Evolutionary conservation across 768 basidiomycete genomes (phyloP), one percentile per base, ranked within the genome.

Genomic region (Boletales sp.): DNA sequence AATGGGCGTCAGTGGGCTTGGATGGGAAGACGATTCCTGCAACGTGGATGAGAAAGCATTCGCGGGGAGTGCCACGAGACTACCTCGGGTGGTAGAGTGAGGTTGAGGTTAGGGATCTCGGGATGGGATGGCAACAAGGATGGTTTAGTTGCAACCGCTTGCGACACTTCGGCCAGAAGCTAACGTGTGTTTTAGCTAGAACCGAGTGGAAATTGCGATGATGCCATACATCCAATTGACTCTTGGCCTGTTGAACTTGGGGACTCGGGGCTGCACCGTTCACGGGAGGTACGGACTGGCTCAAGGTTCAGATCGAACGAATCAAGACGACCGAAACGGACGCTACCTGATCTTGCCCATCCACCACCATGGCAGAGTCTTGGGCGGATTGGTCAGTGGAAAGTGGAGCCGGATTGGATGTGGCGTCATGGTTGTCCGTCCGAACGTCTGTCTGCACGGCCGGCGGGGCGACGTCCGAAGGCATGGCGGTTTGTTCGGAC

Each of bases 131-230:
- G 63, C 21, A 63, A 34, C 3, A 65, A 40, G 36, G 63, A 65
- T 6, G 60, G 60, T 41, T 65, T 57, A 4, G 60, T 67, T 15
- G 65, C 65, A n/a, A 63, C 60, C 17, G 60, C 57, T 57, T 62
- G 63, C 4, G 65, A 62, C 38, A 65, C 62, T 41, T 60, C 63
- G 28, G 62, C 59, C 52, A 61, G 34, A 50, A 66, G 62, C 65
- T 65, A 46, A 28, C 35, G 33, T 50, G 40, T 37, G 35, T 35
- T 66, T 48, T 64, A 49, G 31, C 52, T 41, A 66, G 41, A 53
- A 57, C 41, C 44, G 33, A 54, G 31, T 46, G 14, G 30, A 33
- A 48, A 58, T 44, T 33, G 48, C 32, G 44, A 49, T 44, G n/a
- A 42, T 41, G 51, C 19, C 64, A 50, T 64, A 65, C 64, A 55